Evolutionary conservation across 805 yeast genomes (phyloP), one percentile per base, ranked within the genome.

Genomic region (Zygosaccharomyces lentus): DNA sequence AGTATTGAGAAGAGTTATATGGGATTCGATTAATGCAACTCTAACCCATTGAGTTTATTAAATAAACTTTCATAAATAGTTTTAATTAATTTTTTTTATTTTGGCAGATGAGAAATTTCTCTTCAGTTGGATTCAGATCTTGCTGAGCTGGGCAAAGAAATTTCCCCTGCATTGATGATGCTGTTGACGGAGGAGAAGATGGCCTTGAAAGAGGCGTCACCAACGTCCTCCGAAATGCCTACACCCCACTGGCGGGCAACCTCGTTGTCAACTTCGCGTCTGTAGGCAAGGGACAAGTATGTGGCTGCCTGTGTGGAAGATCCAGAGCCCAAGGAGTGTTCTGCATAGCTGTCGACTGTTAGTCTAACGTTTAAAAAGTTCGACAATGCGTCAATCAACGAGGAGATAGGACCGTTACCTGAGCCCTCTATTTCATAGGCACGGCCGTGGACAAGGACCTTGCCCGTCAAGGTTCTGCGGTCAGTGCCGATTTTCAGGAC

Each of bases 221-320:
- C 83, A 45, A 87, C 93, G 68, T 90, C 96, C 67, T 82, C 91
- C 63, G 87, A 83, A 51, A 88, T 80, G 61, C 96, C 97, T 48
- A 90, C 90, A 69, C 97, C 97, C 96, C 96, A 90, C 57, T 66
- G 66, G 49, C 67, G 59, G 39, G 67, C 56, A 59, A 69, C 59
- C 51, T 72, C 72, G 38, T 69, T 66, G 44, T 69, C 70, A 37
- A 65, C 66, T 17, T 69, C 71, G 35, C 72, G 69, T 29, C 73
- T 59, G 64, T 76, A 77, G 53, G 78, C 64, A 43, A 77, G 59
- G 56, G 78, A 84, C 48, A 90, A 81, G 65, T 77, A 84, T 8
- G 90, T 77, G 37, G 87, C 90, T 55, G 90, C 91, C 65, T 80
- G 77, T 45, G 85, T 79, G 51, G 75, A 75, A 17, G 87, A 76